Conservation (phyloP, 768 basidiomycete species). For the Filobasidium wieringae region DNA sequence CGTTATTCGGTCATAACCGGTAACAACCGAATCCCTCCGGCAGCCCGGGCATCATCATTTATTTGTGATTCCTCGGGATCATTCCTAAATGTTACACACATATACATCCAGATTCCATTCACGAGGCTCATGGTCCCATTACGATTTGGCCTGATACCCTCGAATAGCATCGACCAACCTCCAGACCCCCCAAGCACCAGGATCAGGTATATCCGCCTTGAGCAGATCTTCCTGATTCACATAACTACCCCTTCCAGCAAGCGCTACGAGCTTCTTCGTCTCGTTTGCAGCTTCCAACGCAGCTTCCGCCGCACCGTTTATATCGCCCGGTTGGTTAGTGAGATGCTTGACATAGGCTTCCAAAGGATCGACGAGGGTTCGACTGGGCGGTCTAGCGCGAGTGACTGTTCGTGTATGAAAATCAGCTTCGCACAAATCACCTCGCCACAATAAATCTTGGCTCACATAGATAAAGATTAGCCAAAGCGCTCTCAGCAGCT, state of each 20-base stretch:
- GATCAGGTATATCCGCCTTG: constrained; percentile 61
- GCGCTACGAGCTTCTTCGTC: constrained; percentile 66
- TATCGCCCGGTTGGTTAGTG: constrained; percentile 33
- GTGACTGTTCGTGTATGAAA: constrained; percentile 60
- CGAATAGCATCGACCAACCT: no score
- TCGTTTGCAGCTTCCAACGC: constrained; percentile 57
- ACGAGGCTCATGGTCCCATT: no score
- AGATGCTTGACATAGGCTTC: constrained; percentile 57
- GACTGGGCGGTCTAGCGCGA: constrained; percentile 75
- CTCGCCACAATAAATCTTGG: no score
- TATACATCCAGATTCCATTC: no score
- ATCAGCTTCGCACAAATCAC: no score
- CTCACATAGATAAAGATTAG: constrained; percentile 22
- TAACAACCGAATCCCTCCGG: no score
- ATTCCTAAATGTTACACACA: no score
- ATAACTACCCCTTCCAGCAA: constrained; percentile 80
- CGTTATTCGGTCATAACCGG: no score
- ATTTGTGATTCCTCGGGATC: no score
- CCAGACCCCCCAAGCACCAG: constrained; percentile 87
- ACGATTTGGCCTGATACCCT: no score
- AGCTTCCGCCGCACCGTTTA: constrained; percentile 49
- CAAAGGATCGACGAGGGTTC: constrained; percentile 87
- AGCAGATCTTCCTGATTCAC: constrained; percentile 46
- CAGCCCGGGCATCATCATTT: no score
- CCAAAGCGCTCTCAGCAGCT: constrained; percentile 24